These are phyloP conservation scores for Dalechampia spathulata DNA, from an alignment of 441 rosid species.

Conservation along the genomic window DNA sequence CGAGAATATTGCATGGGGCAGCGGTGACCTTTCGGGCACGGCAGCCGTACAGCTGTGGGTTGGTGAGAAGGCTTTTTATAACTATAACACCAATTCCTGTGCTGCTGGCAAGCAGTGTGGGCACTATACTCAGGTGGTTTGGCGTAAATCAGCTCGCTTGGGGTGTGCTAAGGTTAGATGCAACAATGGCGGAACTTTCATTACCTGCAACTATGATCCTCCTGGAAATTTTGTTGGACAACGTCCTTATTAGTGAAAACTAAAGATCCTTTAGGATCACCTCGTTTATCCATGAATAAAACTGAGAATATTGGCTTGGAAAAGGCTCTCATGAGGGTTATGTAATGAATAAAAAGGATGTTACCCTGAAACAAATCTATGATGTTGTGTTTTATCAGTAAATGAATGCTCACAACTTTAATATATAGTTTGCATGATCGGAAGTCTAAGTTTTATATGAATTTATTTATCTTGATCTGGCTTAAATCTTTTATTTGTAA, in stretches of 20 bases:
- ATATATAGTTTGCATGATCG: too few relatives aligned
- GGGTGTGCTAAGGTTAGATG: conserved; percentile 57
- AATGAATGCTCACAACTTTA: too few relatives aligned
- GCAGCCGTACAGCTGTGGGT: conserved; percentile 46
- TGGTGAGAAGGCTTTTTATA: conserved; percentile 35
- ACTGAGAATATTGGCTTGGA: too few relatives aligned
- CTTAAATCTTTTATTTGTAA: too few relatives aligned
- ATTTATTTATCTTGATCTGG: too few relatives aligned
- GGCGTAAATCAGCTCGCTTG: conserved; percentile 36
- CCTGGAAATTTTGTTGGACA: conserved; percentile 62
- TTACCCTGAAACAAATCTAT: too few relatives aligned
- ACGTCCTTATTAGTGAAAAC: conserved; percentile 57
- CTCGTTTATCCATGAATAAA: too few relatives aligned
- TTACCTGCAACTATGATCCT: conserved; percentile 79
- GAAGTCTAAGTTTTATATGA: too few relatives aligned
- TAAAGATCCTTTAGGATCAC: too few relatives aligned
- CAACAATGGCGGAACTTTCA: conserved; percentile 39
- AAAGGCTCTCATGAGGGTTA: too few relatives aligned
- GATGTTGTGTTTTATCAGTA: too few relatives aligned
- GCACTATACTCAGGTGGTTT: conserved; percentile 57
- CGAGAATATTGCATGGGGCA: conserved; percentile 43
- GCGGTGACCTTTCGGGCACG: conserved; percentile 27
- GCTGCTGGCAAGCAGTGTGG: conserved; percentile 27
- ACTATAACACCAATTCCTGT: conserved; percentile 27
- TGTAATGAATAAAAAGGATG: too few relatives aligned